Conservation (phyloP, 768 basidiomycete species). For the Boletellus emodensis region DNA sequence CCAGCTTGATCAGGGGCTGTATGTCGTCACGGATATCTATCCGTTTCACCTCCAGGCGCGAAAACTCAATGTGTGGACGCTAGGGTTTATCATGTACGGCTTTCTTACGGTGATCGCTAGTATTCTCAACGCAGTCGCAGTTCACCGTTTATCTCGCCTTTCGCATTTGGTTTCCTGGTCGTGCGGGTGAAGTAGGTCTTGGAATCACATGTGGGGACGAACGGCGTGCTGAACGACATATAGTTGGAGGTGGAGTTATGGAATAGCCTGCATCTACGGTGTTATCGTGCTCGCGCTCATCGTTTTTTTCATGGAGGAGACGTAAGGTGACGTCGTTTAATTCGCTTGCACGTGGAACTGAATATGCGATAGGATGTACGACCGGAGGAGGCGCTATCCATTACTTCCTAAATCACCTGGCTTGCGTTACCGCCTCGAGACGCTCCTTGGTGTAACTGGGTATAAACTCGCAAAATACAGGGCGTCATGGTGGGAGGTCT, state of each 20-base stretch:
- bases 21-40: constrained; percentile 46
- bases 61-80: constrained; percentile 51
- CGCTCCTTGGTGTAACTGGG: constrained; percentile 48
- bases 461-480: constrained; percentile 43
- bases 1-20: constrained; percentile 34
- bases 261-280: constrained; percentile 46
- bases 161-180: constrained; percentile 28
- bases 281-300: constrained; percentile 45
- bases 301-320: constrained; percentile 46
- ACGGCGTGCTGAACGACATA: neutral
- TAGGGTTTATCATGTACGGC: constrained; percentile 49
- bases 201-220: too few species aligned
- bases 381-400: constrained; percentile 39
- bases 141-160: constrained; percentile 29
- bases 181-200: constrained; percentile 23
- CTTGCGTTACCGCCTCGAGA: constrained; percentile 41
- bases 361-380: constrained; percentile 39
- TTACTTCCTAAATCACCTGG: constrained; percentile 25
- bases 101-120: constrained; percentile 27
- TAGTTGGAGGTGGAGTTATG: constrained; percentile 53
- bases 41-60: constrained; percentile 53
- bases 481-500: constrained; percentile 35
- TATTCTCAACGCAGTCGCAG: constrained; percentile 26
- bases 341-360: neutral
- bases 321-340: constrained; percentile 29